phyloP scores from a whole-genome alignment of 2,329 filamentous ascomycete species.

The Geosmithia morbida region DNA sequence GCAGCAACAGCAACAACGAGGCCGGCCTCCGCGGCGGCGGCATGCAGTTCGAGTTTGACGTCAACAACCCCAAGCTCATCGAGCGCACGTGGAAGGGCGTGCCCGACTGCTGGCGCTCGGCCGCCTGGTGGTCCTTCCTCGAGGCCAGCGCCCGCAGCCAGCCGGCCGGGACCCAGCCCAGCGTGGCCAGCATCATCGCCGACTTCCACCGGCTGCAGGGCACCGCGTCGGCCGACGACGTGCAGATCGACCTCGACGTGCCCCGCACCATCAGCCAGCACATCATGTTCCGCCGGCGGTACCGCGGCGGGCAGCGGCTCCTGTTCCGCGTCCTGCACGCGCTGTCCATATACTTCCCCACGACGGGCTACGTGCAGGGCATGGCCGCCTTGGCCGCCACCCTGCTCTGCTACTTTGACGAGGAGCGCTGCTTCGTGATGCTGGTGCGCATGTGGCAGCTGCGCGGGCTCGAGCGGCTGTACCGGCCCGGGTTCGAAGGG shows the following conservation, averaged over 20 bases:
- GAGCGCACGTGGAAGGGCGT: constrained; percentile 96
- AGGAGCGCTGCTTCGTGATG: constrained; percentile 92
- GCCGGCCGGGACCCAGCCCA: constrained; percentile 23
- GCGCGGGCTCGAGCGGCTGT: constrained; percentile 73
- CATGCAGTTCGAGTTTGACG: constrained; percentile 66
- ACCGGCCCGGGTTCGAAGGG: constrained; percentile 70
- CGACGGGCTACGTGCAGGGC: constrained; percentile 90
- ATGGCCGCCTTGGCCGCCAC: constrained; percentile 93
- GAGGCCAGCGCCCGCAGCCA: constrained; percentile 56
- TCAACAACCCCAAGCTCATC: constrained; percentile 68
- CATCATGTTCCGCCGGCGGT: constrained; percentile 91
- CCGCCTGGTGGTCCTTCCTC: constrained; percentile 92
- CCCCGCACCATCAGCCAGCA: constrained; percentile 88
- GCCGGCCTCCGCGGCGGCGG: constrained; percentile 37
- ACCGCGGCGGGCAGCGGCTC: constrained; percentile 81
- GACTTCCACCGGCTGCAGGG: constrained; percentile 61
- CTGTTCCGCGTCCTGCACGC: constrained; percentile 88
- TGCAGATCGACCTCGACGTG: constrained; percentile 95
- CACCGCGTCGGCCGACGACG: constrained; percentile 70
- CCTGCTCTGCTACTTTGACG: constrained; percentile 90
- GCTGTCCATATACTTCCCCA: constrained; percentile 79
- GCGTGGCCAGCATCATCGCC: constrained; percentile 57
- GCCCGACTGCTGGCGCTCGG: constrained; percentile 84
- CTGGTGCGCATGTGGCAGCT: constrained; percentile 87
- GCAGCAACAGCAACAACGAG: constrained; percentile 20